Evolutionary conservation across 306 rosid genomes (phyloP), one percentile per base, ranked within the genome.

Genomic region (Heteromeles arbutifolia): DNA sequence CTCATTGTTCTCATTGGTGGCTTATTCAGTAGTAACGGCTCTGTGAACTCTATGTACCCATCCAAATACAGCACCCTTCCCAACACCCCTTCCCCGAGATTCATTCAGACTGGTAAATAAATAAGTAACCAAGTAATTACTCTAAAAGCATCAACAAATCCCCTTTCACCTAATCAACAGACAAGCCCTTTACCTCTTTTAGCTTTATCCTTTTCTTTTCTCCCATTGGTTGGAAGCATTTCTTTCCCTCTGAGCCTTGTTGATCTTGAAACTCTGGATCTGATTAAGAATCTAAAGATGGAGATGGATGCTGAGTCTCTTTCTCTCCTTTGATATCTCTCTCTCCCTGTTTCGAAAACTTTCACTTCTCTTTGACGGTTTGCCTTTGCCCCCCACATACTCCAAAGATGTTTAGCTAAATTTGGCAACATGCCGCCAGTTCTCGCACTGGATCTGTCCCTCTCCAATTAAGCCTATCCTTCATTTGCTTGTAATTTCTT

Each of bases 401-500:
- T 48, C 4, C 13, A 37, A 11, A 76, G 74, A 73, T 80, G 77
- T 70, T 74, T 63, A 34, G 39, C 90, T 74, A 84, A 84, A 85
- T 84, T 85, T 81, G 80, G 87, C 83, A 75, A 85, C 21, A 77
- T 76, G 65, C 75, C 79, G 80, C 74, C 86, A 72, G 57, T 54
- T 78, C 22, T 77, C 44, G 25, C 53, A 56, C 70, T 17, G 11
- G 72, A 44, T 6, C 63, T 68, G 80, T 75, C 79, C 74, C 72
- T 61, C 79, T 77, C 84, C n/a, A 44, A 74, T 50, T 37, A 74
- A 53, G 13, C 13, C 77, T 54, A 63, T 69, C 37, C 73, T 75
- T 73, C 28, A 13, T 73, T 69, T 19, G 65, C 25, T 19, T 65
- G 7, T 64, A 29, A 54, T 29, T 43, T 28, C 48, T 58, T 74